Base-by-base conservation (phyloP, 345 rosid genomes). In the Populus davidiana region DNA sequence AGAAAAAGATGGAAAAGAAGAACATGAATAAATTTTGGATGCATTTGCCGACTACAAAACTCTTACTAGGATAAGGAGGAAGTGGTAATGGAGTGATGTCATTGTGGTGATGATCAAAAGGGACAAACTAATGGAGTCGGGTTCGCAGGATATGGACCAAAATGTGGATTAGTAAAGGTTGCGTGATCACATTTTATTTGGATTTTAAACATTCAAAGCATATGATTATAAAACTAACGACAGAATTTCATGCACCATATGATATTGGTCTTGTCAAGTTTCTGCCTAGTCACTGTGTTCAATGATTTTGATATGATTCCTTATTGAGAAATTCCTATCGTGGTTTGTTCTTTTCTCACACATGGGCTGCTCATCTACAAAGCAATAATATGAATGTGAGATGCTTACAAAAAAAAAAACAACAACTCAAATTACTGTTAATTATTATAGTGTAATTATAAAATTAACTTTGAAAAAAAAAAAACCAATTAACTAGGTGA, bases 101-200 rank as follows among this genome's bases (percentile, higher is more conserved):
- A 76, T 64, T n/a, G 38, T 52, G 74, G 59, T 65, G 71, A 64
- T 71, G 75, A 78, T 63, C 68, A 43, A 9, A n/a, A n/a, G 47
- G 67, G 50, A 35, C 56, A 39, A 39, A 68, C 20, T n/a, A 35
- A 14, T 36, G 65, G 63, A 12, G 3, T 29, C 10, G 11, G 69
- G 41, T 43, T 27, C 59, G 64, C 17, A 47, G 78, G 78, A 75
- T 75, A 67, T 67, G 66, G 31, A 76, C 66, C 41, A 27, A 52
- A 68, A 16, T 18, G 9, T 16, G 39, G 25, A 33, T 29, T 33
- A 2, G 35, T 11, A 25, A 69, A 50, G 71, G 67, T 49, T 67
- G 17, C 56, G 13, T 54, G 29, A 56, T 13, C 63, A 69, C 23
- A 43, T 12, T 35, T 17, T 23, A 44, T 9, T 69, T 27, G 35